These are phyloP conservation scores for Ogataea nakhonphanomensis DNA, from an alignment of 805 yeast genomes.

Conservation along the genomic window DNA sequence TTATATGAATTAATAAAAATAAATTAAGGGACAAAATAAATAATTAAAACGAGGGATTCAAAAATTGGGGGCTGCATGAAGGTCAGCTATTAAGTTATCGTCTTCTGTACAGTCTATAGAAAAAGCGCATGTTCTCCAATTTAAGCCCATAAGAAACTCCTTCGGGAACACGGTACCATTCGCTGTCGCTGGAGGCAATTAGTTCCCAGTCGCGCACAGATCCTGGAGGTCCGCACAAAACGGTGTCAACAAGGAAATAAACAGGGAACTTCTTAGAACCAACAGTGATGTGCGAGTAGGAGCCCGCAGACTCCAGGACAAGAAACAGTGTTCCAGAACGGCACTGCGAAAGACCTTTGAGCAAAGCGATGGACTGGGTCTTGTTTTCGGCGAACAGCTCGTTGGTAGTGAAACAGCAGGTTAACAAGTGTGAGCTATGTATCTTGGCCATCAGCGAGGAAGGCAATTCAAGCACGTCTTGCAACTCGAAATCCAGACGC, in stretches of 20 bases:
- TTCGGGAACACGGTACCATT: conserved; percentile 66
- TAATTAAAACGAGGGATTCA: background rate
- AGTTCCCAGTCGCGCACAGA: conserved; percentile 61
- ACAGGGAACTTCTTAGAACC: conserved; percentile 80
- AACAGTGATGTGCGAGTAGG: conserved; percentile 74
- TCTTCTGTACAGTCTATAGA: conserved; percentile 63
- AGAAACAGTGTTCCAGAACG: conserved; percentile 55
- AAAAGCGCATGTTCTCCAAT: conserved; percentile 84
- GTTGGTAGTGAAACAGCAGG: conserved; percentile 81
- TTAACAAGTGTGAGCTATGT: conserved; percentile 46
- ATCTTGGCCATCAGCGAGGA: conserved; percentile 20
- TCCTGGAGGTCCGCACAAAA: conserved; percentile 52
- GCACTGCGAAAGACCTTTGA: conserved; percentile 51
- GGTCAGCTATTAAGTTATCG: background rate
- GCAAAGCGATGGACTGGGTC: conserved; percentile 53
- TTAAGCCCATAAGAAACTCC: conserved; percentile 60
- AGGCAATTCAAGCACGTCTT: conserved; percentile 37
- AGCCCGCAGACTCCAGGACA: conserved; percentile 86
- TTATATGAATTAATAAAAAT: too few relatives aligned
- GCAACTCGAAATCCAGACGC: conserved; percentile 31
- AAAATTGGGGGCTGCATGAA: background rate
- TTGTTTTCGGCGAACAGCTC: conserved; percentile 74
- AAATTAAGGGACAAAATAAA: background rate
- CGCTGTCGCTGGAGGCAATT: conserved; percentile 63
- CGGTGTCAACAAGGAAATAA: conserved; percentile 72